Evolutionary conservation across 208 protist genomes (phyloP), one percentile per base, ranked within the genome.

Genomic region (Trichomonas vaginalis): DNA sequence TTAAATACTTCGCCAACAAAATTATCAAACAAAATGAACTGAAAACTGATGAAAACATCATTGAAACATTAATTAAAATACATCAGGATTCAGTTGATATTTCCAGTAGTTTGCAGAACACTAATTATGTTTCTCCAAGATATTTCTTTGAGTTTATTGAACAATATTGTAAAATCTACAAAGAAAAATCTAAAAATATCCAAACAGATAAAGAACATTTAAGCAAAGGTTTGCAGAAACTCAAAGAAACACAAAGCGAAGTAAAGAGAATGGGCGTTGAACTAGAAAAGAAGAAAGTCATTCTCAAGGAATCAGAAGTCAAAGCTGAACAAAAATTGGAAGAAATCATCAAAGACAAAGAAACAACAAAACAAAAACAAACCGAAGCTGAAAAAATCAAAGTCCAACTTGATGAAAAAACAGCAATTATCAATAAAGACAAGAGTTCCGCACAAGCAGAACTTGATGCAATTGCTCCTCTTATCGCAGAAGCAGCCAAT

Each of bases 111-210:
- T 27, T 95, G 0, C 49, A 49, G 3, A n/a, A 45, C 35, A 80
- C 46, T 15, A 95, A 61, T 27, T 95, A 95, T 95, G 51, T 95
- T 46, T 80, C 92, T 17, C 92, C 92, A 45, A 32, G 92, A 2
- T 99, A 99, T 97, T 99, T 99, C 97, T 98, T 99, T 40, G 99
- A 99, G 96, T 98, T 98, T 95, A 98, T 99, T 88, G 97, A 97
- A 14, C 99, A 99, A 95, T 98, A 99, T 62, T 97, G 98, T 45
- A 40, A 96, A 0, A 96, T 99, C n/a, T 98, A 98, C 95, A 96
- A 97, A 12, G 98, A 99, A 96, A 99, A 99, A 97, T 96, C 97
- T 40, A 96, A 97, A 14, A 97, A 98, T 61, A 97, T 99, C 23
- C 97, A 97, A 42, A 98, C 99, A 96, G 98, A 99, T 96, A 96